These are phyloP conservation scores for Tricholoma hemisulphureum DNA, from an alignment of 768 basidiomycete species.

Conservation along the genomic window DNA sequence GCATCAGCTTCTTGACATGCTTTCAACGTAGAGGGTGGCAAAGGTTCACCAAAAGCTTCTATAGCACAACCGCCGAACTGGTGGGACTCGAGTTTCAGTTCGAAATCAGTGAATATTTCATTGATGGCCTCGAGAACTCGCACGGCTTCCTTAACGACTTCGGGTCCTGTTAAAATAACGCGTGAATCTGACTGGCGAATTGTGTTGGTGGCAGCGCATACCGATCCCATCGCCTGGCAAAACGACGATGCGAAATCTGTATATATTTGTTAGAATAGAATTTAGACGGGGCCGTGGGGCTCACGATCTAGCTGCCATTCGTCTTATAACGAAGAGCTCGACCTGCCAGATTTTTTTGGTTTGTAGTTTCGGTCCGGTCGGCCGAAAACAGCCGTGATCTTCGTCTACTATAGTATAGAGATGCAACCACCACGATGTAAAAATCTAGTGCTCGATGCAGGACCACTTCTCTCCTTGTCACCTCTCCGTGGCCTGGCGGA, in stretches of 20 bases:
- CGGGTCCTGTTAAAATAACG: conserved; percentile 61
- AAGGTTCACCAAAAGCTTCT: conserved; percentile 79
- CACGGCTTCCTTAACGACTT: conserved; percentile 83
- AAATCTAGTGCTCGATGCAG: conserved; percentile 89
- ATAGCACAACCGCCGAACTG: conserved; percentile 93
- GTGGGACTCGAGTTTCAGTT: conserved; percentile 72
- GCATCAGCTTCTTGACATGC: conserved; percentile 95
- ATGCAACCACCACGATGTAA: conserved; percentile 52
- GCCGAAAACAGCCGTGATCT: conserved; percentile 1
- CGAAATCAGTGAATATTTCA: conserved; percentile 56
- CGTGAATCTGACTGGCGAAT: not conserved
- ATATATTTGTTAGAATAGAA: conserved; percentile 3
- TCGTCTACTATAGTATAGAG: conserved; percentile 9
- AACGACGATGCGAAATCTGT: conserved; percentile 82
- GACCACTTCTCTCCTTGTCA: conserved; percentile 84
- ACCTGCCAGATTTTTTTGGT: no score
- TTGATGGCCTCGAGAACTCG: conserved; percentile 77
- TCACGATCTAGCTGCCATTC: conserved; percentile 48
- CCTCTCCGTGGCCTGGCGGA: conserved; percentile 88
- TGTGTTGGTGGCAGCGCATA: conserved; percentile 29
- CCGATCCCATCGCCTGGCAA: conserved; percentile 98
- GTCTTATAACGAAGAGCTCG: conserved; percentile 6
- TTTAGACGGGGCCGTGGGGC: conserved; percentile 2
- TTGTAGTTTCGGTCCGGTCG: conserved; percentile 14
- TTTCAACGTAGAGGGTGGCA: conserved; percentile 80